Evolutionary conservation across 495 filamentous ascomycete species (phyloP).

Genomic region (Penicillium longicatenatum): DNA sequence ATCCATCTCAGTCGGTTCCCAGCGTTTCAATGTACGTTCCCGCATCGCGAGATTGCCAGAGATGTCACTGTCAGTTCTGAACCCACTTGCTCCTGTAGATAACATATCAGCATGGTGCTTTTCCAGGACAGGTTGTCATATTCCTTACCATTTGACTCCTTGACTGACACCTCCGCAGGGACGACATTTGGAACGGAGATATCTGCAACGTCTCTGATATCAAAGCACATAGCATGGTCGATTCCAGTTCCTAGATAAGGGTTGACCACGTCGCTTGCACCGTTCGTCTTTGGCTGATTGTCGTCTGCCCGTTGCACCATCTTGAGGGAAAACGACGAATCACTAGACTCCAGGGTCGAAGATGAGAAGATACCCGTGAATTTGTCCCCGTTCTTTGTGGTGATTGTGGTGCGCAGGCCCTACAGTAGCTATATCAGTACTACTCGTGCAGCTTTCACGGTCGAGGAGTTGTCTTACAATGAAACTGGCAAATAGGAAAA

Average conservation of each 20-base stretch:
- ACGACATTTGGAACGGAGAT: constrained; percentile 60
- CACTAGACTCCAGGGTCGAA: constrained; percentile 56
- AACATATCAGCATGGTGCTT: constrained; percentile 1
- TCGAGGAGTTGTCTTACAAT: constrained; percentile 53
- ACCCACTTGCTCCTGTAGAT: constrained; percentile 39
- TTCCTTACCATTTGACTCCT: constrained; percentile 71
- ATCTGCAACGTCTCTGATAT: constrained; percentile 73
- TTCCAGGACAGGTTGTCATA: not conserved
- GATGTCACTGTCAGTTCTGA: constrained; percentile 89
- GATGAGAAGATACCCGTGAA: constrained; percentile 72
- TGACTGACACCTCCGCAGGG: constrained; percentile 50
- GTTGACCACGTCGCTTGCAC: constrained; percentile 47
- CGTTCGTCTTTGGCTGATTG: constrained; percentile 57
- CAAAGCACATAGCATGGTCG: constrained; percentile 75
- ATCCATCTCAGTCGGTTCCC: constrained; percentile 70
- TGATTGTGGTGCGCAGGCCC: constrained; percentile 69
- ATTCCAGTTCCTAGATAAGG: constrained; percentile 63
- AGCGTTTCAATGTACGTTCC: constrained; percentile 80
- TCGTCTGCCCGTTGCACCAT: constrained; percentile 71
- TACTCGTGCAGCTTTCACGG: not conserved
- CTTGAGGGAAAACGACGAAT: constrained; percentile 71
- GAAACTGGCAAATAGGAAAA: constrained; percentile 63
- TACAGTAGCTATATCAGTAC: constrained; percentile 37
- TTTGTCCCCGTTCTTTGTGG: constrained; percentile 68
- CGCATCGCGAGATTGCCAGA: constrained; percentile 67